phyloP scores from a whole-genome alignment of 345 rosid genomes.

The Eutrema heterophyllum region DNA sequence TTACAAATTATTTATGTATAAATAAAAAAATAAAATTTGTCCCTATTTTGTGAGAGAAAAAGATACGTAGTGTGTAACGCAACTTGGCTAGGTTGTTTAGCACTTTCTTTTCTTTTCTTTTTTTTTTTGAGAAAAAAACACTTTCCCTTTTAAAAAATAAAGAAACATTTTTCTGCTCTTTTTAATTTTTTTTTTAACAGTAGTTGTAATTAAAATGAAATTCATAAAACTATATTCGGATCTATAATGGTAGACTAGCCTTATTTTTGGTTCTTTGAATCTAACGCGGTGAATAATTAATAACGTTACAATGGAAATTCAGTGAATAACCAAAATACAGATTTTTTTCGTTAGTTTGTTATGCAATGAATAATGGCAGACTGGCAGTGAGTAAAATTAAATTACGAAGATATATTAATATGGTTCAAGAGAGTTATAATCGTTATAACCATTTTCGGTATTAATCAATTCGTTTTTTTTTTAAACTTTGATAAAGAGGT shows the following conservation, averaged over 20 bases:
- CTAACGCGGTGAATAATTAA: slow-evolving; percentile 6
- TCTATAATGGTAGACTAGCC: not conserved
- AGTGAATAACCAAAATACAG: not conserved
- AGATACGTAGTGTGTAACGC: slow-evolving; percentile 65
- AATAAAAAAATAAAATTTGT: not conserved
- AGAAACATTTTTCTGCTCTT: slow-evolving; percentile 13
- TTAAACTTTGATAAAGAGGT: not conserved
- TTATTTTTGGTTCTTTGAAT: slow-evolving; percentile 21
- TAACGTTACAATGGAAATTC: not conserved
- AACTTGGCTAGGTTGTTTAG: slow-evolving; percentile 42
- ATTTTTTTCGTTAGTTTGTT: not conserved
- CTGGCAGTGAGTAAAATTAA: not conserved
- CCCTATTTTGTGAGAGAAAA: slow-evolving; percentile 29
- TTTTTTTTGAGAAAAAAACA: no score
- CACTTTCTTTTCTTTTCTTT: slow-evolving; percentile 26
- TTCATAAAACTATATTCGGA: not conserved
- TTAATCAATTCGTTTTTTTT: not conserved
- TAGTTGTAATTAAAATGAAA: not conserved
- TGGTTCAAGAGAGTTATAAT: not conserved
- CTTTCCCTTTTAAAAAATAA: slow-evolving; percentile 11
- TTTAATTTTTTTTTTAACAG: not conserved
- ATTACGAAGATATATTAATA: not conserved
- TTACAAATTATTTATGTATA: slow-evolving; percentile 18
- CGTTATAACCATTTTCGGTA: not conserved
- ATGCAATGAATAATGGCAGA: slow-evolving; percentile 5